A percentile compares a stretch with the other conserved stretches of the same genome.
Conservation (phyloP, 2,329 filamentous ascomycete species). For the Leptographium lundbergii region DNA sequence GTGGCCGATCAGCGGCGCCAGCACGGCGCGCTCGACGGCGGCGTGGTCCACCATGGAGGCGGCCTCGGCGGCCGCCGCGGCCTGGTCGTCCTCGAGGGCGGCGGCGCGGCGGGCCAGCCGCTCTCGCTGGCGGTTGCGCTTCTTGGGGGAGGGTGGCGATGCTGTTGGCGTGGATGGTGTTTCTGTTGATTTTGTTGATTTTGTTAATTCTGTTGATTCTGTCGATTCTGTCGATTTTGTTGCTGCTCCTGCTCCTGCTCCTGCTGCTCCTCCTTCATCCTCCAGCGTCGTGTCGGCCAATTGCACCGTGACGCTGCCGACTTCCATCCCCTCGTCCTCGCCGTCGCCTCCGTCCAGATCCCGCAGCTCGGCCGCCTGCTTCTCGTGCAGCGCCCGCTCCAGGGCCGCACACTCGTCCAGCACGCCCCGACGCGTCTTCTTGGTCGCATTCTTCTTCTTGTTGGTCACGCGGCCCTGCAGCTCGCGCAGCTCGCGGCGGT, state of each 20-base stretch:
- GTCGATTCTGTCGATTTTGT: too few species aligned
- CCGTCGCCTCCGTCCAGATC: conserved; percentile 18
- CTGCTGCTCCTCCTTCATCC: conserved; percentile 12
- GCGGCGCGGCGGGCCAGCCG: conserved; percentile 80
- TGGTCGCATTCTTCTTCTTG: conserved; percentile 95
- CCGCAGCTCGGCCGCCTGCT: conserved; percentile 50
- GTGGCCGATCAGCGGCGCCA: conserved; percentile 53
- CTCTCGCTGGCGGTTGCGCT: conserved; percentile 84
- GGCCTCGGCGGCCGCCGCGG: conserved; percentile 63
- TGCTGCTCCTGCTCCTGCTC: too few species aligned
- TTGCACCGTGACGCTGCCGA: too few species aligned
- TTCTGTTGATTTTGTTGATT: too few species aligned
- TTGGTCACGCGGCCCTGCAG: conserved; percentile 75
- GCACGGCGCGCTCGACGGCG: conserved; percentile 53
- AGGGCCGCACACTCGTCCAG: conserved; percentile 64
- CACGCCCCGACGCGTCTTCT: conserved; percentile 66
- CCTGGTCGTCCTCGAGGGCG: conserved; percentile 59
- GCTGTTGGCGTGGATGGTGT: neutral
- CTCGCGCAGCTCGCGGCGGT: conserved; percentile 81
- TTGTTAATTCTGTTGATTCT: too few species aligned
- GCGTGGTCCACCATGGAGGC: conserved; percentile 60
- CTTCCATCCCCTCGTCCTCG: conserved; percentile 1
- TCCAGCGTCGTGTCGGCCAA: too few species aligned
- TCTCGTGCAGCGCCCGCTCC: conserved; percentile 52
- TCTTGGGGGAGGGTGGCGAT: conserved; percentile 34